These are phyloP conservation scores for Adansonia rubrostipa DNA, from an alignment of 441 rosid genomes.

Conservation along the genomic window DNA sequence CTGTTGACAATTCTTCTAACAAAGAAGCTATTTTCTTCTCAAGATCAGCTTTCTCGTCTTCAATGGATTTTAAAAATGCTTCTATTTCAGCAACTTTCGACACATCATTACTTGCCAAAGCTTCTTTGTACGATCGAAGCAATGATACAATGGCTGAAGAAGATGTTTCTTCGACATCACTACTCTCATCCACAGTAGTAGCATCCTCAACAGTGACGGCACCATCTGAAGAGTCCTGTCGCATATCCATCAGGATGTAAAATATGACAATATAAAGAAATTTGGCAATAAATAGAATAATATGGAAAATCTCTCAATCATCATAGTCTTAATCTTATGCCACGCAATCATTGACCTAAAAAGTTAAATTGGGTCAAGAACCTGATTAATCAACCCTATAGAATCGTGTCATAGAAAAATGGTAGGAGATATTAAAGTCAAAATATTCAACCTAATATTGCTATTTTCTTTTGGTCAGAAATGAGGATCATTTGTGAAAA, in stretches of 20 bases:
- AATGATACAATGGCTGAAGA: slow-evolving; percentile 47
- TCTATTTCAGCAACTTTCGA: slow-evolving; percentile 66
- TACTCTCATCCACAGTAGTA: slow-evolving; percentile 37
- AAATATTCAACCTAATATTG: not conserved
- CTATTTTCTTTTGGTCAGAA: not conserved
- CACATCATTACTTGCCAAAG: slow-evolving; percentile 66
- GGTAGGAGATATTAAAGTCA: not conserved
- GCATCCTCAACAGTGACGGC: slow-evolving; percentile 47
- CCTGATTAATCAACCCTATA: not conserved
- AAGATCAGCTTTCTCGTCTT: slow-evolving; percentile 66
- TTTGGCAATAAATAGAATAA: not conserved
- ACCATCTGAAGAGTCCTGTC: slow-evolving; percentile 70
- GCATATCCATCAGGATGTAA: slow-evolving; percentile 33
- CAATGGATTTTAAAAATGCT: slow-evolving; percentile 63
- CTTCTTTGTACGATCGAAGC: slow-evolving; percentile 69
- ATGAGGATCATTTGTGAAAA: not conserved
- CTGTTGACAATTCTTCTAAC: slow-evolving; percentile 60
- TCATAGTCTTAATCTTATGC: not conserved
- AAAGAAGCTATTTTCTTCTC: slow-evolving; percentile 59
- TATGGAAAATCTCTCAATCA: not conserved
- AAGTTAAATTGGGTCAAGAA: not conserved
- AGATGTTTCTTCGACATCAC: slow-evolving; percentile 52
- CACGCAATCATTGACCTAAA: not conserved
- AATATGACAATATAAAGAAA: slow-evolving; percentile 12
- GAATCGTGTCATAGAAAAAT: not conserved